Conservation (phyloP, 768 basidiomycete genomes). For the Goffeauzyma gilvescens region DNA sequence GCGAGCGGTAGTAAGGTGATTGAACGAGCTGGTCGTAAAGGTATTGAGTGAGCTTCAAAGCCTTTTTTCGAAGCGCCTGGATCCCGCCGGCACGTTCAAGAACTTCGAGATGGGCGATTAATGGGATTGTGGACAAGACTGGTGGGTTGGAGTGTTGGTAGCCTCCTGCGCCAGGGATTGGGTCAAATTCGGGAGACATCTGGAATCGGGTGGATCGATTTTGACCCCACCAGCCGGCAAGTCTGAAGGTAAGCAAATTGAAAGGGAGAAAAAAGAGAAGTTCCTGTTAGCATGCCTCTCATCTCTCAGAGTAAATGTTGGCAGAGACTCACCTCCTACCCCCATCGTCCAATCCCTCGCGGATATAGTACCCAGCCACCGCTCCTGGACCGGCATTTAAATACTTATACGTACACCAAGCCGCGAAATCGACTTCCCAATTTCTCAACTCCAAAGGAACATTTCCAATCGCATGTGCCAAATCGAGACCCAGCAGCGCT, state of each 20-base stretch:
- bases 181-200: constrained; percentile 68
- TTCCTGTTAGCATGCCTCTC: background rate
- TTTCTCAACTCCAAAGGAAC: constrained; percentile 73
- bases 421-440: constrained; percentile 92
- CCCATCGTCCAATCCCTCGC: constrained; percentile 21
- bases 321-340: constrained; percentile 19
- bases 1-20: constrained; percentile 46
- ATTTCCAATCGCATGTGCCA: constrained; percentile 89
- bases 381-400: constrained; percentile 90
- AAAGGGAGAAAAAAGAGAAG: background rate
- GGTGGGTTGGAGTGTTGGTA: constrained; percentile 94
- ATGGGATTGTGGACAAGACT: constrained; percentile 54
- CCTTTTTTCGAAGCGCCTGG: constrained; percentile 47
- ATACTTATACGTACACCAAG: constrained; percentile 98
- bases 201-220: constrained; percentile 65
- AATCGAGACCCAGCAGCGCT: constrained; percentile 85
- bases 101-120: constrained; percentile 63
- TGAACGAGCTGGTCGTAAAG: constrained; percentile 47
- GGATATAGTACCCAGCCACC: constrained; percentile 64
- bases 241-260: constrained; percentile 36
- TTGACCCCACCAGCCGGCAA: constrained; percentile 97
- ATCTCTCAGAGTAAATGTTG: too few species aligned
- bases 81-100: constrained; percentile 67
- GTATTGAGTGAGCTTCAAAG: constrained; percentile 47
- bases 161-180: constrained; percentile 76